Evolutionary conservation across 1,284 basidiomycete genomes (phyloP), one percentile per base, ranked within the genome.

Genomic region (Ceratobasidium sp.): DNA sequence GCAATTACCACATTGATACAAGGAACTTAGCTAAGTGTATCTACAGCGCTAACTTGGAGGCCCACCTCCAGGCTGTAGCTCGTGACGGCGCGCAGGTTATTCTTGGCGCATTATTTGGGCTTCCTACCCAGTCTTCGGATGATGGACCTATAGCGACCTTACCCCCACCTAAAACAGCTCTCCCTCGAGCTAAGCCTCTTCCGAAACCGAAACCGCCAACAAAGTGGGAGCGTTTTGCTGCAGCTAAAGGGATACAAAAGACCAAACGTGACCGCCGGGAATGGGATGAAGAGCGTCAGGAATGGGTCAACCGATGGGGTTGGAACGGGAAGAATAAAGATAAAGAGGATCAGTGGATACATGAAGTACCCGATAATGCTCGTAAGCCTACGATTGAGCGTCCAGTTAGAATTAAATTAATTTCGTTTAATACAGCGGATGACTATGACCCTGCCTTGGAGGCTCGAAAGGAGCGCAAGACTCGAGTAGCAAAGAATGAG

Each of bases 211-310:
- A 97, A 83, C 91, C 93, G 3, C 88, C 88, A 62, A 98, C 97
- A 16, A 99, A 98, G 82, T 99, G 98, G 98, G 94, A 98, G 84
- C 87, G 90, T 76, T 99, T 98, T 80, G 97, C 97, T 16, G 90
- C 91, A 74, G 91, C 93, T 54, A 98, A 98, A 85, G 98, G 98
- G 39, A 99, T 99, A 80, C 88, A 89, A 78, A 89, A 96, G 79
- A 90, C 86, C 80, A 89, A 86, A 77, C 89, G 88, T 75, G 95
- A 98, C 53, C 92, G 88, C 84, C 90, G 91, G 81, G 88, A 92
- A 8, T 99, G 94, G 91, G 96, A 99, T 83, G 97, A 98, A 79
- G 95, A 96, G 81, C 89, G 87, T 79, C 93, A 97, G 82, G 93
- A 94, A 51, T 99, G 95, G 93, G 93, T 98, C 14, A 88, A 91